Evolutionary conservation across 345 rosid genomes (phyloP), one percentile per base, ranked within the genome.

Genomic region (Corymbia maculata): DNA sequence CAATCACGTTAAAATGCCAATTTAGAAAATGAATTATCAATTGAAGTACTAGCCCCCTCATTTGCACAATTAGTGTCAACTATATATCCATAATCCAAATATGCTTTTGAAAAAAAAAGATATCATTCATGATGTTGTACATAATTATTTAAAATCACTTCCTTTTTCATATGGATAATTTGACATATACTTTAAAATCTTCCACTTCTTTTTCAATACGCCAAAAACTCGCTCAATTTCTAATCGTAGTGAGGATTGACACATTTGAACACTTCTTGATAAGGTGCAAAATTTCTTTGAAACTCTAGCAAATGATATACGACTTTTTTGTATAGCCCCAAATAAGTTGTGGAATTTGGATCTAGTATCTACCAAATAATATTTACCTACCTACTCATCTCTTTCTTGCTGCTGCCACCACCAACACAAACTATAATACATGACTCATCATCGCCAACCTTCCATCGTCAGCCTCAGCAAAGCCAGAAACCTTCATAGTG

Each of bases 191-290:
- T 13, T 64, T n/a, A 64, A 5, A n/a, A 64, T 64, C 75, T 64
- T n/a, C 19, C 10, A 64, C 36, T 64, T 13, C 4, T 64, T n/a
- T 64, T 64, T n/a, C 9, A 64, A n/a, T 1, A 64, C 0, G 9
- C 5, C 5, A 0, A n/a, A 64, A n/a, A 19, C 5, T 14, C 7
- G 36, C 75, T n/a, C 21, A 64, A 7, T 14, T n/a, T 64, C 0
- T 64, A 0, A 64, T 4, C 0, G 1, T n/a, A 3, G 17, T 2
- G 21, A 64, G 36, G 15, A n/a, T 64, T 4, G 8, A 42, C 75
- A n/a, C 32, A n/a, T 2, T 64, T n/a, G 36, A 64, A 28, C 22
- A 52, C 8, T 17, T 52, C 21, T 52, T 52, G 22, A 52, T 52
- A 17, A 16, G 22, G 8, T 17, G 9, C 9, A 16, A 7, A 6